Evolutionary conservation across 2,329 filamentous ascomycete genomes (phyloP).

Genomic region (Teratosphaeria epicoccoides): DNA sequence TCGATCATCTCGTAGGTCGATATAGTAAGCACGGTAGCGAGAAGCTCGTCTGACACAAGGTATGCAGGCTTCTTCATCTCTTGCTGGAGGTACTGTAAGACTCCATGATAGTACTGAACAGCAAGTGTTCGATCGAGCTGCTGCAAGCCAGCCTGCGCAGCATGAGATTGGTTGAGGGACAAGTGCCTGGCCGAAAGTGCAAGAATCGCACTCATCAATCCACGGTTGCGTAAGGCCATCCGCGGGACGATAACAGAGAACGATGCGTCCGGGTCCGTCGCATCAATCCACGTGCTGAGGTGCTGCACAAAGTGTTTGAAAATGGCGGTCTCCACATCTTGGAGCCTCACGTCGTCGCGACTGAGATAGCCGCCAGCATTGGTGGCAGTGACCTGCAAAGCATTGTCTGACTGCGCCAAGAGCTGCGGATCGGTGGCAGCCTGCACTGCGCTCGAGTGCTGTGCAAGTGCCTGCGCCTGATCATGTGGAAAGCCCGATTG

Average conservation of each 20-base stretch:
- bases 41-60: constrained; percentile 44
- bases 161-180: constrained; percentile 25
- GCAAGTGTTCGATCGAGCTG: constrained; percentile 15
- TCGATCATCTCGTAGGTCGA: constrained; percentile 56
- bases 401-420: too few relatives aligned
- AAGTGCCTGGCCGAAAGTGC: constrained; percentile 43
- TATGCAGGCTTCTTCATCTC: constrained; percentile 47
- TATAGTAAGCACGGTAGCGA: constrained; percentile 48
- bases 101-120: constrained; percentile 49
- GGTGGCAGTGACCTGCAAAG: constrained; percentile 26
- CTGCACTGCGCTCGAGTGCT: neutral
- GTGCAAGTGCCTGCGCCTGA: neutral
- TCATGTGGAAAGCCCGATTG: neutral
- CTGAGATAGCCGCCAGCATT: constrained; percentile 6
- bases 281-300: constrained; percentile 30
- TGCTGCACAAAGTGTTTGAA: constrained; percentile 27
- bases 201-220: constrained; percentile 46
- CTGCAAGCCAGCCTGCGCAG: neutral
- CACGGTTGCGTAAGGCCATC: constrained; percentile 40
- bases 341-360: constrained; percentile 12
- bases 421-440: neutral
- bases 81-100: constrained; percentile 47
- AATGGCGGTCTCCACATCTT: constrained; percentile 24
- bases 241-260: constrained; percentile 25
- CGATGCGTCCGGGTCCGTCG: constrained; percentile 31